A percentile compares a stretch with the other conserved stretches of the same genome.
Evolutionary conservation across 371 early-diverging fungal genomes (phyloP).

Genomic region (Umbelopsis sp.): DNA sequence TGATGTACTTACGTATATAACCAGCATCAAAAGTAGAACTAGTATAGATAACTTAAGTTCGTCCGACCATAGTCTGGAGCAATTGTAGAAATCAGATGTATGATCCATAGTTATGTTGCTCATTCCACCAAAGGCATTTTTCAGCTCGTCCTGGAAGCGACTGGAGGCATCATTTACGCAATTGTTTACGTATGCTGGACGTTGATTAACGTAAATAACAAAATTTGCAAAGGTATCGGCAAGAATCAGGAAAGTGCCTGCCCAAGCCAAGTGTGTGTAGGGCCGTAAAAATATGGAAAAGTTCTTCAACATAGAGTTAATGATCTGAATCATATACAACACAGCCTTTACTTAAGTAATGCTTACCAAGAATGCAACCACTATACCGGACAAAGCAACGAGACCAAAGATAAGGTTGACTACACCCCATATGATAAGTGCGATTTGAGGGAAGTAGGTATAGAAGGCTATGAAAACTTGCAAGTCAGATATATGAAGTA

Average conservation of each 20-base stretch:
- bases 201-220: not conserved
- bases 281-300: not conserved
- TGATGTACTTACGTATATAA: slow-evolving; percentile 43
- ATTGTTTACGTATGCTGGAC: not conserved
- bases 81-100: slow-evolving; percentile 41
- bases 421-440: slow-evolving; percentile 43
- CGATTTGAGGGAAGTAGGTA: slow-evolving; percentile 34
- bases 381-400: slow-evolving; percentile 34
- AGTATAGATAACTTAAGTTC: slow-evolving; percentile 47
- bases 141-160: slow-evolving; percentile 1
- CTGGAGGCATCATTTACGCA: not conserved
- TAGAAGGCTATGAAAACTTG: slow-evolving; percentile 36
- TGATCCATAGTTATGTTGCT: slow-evolving; percentile 1
- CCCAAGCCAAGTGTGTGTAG: not conserved
- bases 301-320: not conserved
- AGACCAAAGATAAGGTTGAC: slow-evolving; percentile 41
- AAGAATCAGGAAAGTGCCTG: not conserved
- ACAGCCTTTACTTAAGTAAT: not conserved
- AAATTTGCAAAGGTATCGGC: slow-evolving; percentile 9
- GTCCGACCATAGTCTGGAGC: slow-evolving; percentile 38
- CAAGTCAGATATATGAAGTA: too few relatives aligned
- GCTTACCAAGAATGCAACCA: slow-evolving; percentile 35
- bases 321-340: not conserved
- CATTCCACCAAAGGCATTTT: not conserved
- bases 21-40: slow-evolving; percentile 34